Percentiles rank a stretch among this genome's conserved stretches.
phyloP scores from a whole-genome alignment of 805 yeast genomes.

The Clavispora fructus region DNA sequence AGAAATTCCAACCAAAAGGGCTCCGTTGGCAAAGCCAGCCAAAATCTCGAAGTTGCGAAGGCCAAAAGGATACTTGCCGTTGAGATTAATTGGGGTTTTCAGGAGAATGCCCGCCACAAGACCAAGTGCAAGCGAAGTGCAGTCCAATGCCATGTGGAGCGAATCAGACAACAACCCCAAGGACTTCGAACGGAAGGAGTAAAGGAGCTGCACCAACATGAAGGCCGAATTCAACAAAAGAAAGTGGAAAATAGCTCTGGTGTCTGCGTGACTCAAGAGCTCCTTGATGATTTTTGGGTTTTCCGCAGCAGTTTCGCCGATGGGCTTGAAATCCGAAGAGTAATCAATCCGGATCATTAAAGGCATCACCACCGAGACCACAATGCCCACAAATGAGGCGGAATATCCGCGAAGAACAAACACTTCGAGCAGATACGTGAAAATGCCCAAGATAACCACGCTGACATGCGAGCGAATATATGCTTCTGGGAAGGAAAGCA shows the following conservation, averaged over 20 bases:
- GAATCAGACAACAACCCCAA: constrained; percentile 89
- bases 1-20: constrained; percentile 80
- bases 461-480: constrained; percentile 5
- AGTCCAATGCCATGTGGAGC: constrained; percentile 93
- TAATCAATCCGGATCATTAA: constrained; percentile 8
- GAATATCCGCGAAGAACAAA: constrained; percentile 8
- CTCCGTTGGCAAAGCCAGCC: constrained; percentile 94
- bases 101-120: constrained; percentile 69
- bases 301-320: background rate
- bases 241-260: constrained; percentile 85
- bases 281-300: constrained; percentile 23
- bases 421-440: constrained; percentile 12
- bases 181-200: constrained; percentile 89
- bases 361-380: constrained; percentile 8
- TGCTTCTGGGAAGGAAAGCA: constrained; percentile 8
- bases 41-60: constrained; percentile 79
- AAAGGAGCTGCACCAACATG: constrained; percentile 89
- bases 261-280: constrained; percentile 47
- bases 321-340: background rate
- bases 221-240: constrained; percentile 80
- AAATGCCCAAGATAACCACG: constrained; percentile 6
- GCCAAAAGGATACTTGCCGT: constrained; percentile 80
- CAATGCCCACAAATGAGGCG: constrained; percentile 2
- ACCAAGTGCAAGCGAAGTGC: constrained; percentile 85
- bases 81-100: constrained; percentile 40